Evolutionary conservation across 805 yeast genomes (phyloP), one percentile per base, ranked within the genome.

Genomic region (Wickerhamomyces chambardii): DNA sequence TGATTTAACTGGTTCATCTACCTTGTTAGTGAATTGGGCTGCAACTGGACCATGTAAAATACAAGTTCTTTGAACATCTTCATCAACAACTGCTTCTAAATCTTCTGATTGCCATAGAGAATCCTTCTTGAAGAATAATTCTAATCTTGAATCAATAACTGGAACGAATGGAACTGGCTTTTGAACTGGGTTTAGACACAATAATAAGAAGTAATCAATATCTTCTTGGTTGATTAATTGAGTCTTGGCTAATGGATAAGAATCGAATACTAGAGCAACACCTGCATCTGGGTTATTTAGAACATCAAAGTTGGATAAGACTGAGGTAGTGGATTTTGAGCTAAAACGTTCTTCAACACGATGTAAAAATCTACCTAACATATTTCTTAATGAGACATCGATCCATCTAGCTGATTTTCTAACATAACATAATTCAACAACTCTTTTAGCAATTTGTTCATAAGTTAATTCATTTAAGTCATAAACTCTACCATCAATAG

Each of bases 131-230:
- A 92, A 92, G 75, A 84, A 92, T 56, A 81, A 78, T 63, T 92
- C 97, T 53, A 92, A 86, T 68, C 85, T 83, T 47, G 85, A 94
- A 56, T 92, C 95, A 59, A 92, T 72, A 16, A 85, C 83, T 34
- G 99, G 99, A 50, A 92, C 89, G 50, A 92, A 92, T 44, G 98
- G 98, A 56, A 87, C 96, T 25, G 99, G 99, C 66, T 92, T 92
- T 67, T 90, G 97, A 41, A 64, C 54, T 49, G 95, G 95, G 55
- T 78, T 78, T 45, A 78, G 70, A 58, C 95, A 84, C 51, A 81
- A 69, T 58, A 76, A 75, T 63, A 92, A 72, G 73, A 92, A 92
- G 72, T 66, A 84, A 61, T 92, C 97, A 61, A 83, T 77, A 68
- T 92, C 99, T 66, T 89, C 96, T 57, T 94, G 95, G 53, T 84